Conservation (phyloP, 1,284 basidiomycete genomes). For the Ganoderma meredithae region DNA sequence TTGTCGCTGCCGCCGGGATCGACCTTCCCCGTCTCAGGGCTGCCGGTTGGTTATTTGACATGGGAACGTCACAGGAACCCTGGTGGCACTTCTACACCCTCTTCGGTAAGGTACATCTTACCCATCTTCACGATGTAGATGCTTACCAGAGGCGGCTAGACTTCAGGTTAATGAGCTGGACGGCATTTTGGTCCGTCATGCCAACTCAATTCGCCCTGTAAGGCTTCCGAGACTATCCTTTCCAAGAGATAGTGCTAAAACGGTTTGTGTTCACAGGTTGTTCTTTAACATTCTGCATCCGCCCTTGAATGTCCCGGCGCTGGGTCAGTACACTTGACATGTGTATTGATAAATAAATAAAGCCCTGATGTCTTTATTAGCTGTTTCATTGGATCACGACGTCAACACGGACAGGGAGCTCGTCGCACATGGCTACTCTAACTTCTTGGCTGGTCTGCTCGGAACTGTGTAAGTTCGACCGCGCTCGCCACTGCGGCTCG, state of each 20-base stretch:
- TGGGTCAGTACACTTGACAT: slow-evolving; percentile 58
- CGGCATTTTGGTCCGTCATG: slow-evolving; percentile 75
- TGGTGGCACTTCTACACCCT: slow-evolving; percentile 89
- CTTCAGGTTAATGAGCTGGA: slow-evolving; percentile 65
- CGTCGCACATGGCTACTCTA: slow-evolving; percentile 93
- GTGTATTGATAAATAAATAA: not conserved
- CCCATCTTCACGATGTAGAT: not conserved
- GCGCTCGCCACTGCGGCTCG: not conserved
- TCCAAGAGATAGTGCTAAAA: not conserved
- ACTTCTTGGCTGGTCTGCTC: slow-evolving; percentile 81
- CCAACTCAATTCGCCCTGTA: slow-evolving; percentile 85
- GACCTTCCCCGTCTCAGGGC: slow-evolving; percentile 69
- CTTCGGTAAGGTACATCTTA: slow-evolving; percentile 55
- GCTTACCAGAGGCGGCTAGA: slow-evolving; percentile 50
- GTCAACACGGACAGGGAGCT: slow-evolving; percentile 95
- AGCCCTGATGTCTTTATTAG: slow-evolving; percentile 43
- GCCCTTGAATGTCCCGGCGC: slow-evolving; percentile 91
- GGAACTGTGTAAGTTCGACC: slow-evolving; percentile 75
- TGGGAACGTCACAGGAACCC: slow-evolving; percentile 63
- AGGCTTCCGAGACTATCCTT: not conserved
- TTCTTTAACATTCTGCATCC: slow-evolving; percentile 97
- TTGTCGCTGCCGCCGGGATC: slow-evolving; percentile 72
- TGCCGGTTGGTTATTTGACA: slow-evolving; percentile 91
- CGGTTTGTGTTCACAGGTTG: slow-evolving; percentile 49
- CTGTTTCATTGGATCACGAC: slow-evolving; percentile 91